Base-by-base conservation (phyloP, 2,329 filamentous ascomycete species). In the Scorias spongiosa region DNA sequence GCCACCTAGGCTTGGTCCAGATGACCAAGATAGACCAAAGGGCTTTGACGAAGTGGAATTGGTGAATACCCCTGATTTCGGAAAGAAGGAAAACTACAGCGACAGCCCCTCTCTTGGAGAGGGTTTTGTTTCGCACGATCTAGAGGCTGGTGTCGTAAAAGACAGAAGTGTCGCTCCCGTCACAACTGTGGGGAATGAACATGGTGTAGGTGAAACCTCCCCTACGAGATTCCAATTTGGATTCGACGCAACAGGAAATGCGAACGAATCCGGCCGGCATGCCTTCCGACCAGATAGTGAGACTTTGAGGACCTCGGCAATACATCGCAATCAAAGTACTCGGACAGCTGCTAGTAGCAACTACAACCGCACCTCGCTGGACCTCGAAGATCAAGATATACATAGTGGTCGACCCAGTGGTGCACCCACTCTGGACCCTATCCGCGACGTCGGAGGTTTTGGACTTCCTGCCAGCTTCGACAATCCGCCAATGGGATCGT, bases 11-110 rank as follows among this genome's bases (percentile, higher is more conserved):
- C 44, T 87, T 91, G 68, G 87, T 87, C 9, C 64, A 62, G 2
- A 81, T 83, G 6, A 79, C 80, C 46, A 82, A 86, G n/a, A 49
- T 49, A 12, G 48, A 47, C 69, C 74, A 72, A 26, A 77, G 75
- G 36, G 70, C 42, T 74, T 60, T 28, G 54, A 55, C 12, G 55
- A 53, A 28, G 48, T 60, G 38, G 59, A 62, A 45, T 52, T 63
- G 49, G 54, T 59, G 39, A 57, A 49, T 6, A 56, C 51, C 28
- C 58, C 59, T 30, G 46, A 49, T 2, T 59, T 59, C 53, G 32
- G 4, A 36, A 46, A 54, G n/a, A 46, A 57, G 14, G 53, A 55
- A 32, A 57, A 53, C 1, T 63, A 62, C 42, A 49, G 44, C 7
- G 59, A 63, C 41, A 51, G 49, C 5, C 55, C 57, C 8, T 48